Evolutionary conservation across 2,329 filamentous ascomycete species (phyloP).

Genomic region (Monosporascus cannonballus): DNA sequence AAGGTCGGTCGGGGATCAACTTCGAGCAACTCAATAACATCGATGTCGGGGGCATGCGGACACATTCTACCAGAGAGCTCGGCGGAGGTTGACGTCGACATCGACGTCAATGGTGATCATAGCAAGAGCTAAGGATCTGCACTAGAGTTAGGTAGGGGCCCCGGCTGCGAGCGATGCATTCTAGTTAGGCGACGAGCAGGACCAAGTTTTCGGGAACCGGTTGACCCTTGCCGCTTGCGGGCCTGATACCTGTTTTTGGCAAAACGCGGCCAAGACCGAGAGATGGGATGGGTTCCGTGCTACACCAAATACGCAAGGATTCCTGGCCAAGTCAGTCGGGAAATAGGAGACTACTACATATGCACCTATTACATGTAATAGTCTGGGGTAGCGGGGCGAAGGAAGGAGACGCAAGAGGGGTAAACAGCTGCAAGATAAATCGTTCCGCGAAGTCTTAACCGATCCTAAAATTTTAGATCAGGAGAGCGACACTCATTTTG

Average conservation of each 20-base stretch:
- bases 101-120: neutral
- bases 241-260: neutral
- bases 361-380: no score
- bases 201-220: neutral
- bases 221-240: neutral
- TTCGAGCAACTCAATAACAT: constrained; percentile 34
- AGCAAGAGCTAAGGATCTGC: neutral
- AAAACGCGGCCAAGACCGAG: neutral
- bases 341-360: neutral
- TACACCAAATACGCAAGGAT: neutral
- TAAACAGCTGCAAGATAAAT: no score
- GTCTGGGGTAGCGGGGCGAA: no score
- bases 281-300: neutral
- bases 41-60: constrained; percentile 12
- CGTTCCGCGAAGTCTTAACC: no score
- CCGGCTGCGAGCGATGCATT: neutral
- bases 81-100: constrained; percentile 3
- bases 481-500: no score
- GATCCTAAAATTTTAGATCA: no score
- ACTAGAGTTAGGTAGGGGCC: neutral
- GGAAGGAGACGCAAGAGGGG: no score
- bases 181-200: neutral
- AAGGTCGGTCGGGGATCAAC: constrained; percentile 37
- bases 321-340: neutral
- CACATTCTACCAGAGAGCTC: constrained; percentile 7